Base-by-base conservation (phyloP, 2,329 filamentous ascomycete species). In the Clarireedia sp. region DNA sequence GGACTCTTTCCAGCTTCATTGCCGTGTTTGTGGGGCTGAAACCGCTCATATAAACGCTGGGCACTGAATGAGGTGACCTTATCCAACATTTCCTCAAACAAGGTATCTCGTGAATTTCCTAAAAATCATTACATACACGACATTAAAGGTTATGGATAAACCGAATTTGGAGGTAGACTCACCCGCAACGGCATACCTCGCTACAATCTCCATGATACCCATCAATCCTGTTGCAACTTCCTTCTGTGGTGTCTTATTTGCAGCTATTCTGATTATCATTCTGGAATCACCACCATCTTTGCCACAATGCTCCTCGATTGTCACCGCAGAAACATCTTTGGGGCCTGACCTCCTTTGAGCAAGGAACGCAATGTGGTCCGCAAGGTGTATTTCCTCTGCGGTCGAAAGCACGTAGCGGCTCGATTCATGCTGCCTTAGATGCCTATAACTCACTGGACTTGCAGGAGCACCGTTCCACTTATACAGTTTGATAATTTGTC, bases 281-380 rank as follows among this genome's bases (percentile, higher is more conserved):
- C 50, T 41, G 3, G 51, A 19, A 4, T 37, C 43, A 14, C 57
- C 41, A 6, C 16, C 19, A 17, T 47, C 40, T 26, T 26, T 26
- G 24, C 24, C 24, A 26, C 6, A 7, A 7, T 26, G 24, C 43
- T 64, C 59, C 45, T 65, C 58, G 5, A 65, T 23, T 12, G 55
- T 59, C 10, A 57, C 58, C 8, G 62, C 64, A 19, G 60, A 63
- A n/a, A 64, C 60, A 46, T 14, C 36, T 10, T 40, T 19, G n/a
- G 33, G 24, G 3, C 56, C 47, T 40, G 50, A 49, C 36, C 44
- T 38, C 21, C 26, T 33, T 52, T 59, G 57, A 14, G 60, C 57
- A 14, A 66, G 54, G 45, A 65, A 64, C 9, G 63, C 62, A 17
- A 66, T 36, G 37, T 61, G 43, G 44, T 63, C 62, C n/a, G 60